Percentiles rank a stretch among this genome's conserved stretches.
Evolutionary conservation across 371 early-diverging fungal genomes (phyloP).

Genomic region (Conidiobolus incongruus): DNA sequence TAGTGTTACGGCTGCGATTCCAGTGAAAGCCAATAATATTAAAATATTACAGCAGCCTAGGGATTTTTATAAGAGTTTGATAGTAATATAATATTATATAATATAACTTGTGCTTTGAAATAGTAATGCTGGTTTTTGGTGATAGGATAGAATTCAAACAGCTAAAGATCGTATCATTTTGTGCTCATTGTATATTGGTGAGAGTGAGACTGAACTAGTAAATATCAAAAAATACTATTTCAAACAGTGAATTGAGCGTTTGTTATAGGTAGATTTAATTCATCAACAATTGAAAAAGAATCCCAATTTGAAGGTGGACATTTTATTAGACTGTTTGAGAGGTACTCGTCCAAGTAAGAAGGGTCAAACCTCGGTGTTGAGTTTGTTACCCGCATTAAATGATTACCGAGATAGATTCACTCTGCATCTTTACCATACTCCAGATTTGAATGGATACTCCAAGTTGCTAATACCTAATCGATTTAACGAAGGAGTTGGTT

Average conservation of each 20-base stretch:
- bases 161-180: slow-evolving; percentile 55
- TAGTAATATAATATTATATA: slow-evolving; percentile 10
- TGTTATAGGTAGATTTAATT: slow-evolving; percentile 23
- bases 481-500: slow-evolving; percentile 79
- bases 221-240: not conserved
- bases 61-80: slow-evolving; percentile 20
- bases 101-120: not conserved
- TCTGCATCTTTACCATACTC: slow-evolving; percentile 64
- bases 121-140: not conserved
- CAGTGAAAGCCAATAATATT: slow-evolving; percentile 13
- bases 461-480: slow-evolving; percentile 55
- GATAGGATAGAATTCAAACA: slow-evolving; percentile 24
- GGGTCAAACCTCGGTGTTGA: slow-evolving; percentile 34
- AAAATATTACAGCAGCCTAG: slow-evolving; percentile 15
- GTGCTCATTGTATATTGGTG: slow-evolving; percentile 76
- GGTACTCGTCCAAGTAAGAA: slow-evolving; percentile 43
- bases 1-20: too few species aligned
- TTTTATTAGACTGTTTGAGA: slow-evolving; percentile 70
- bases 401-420: slow-evolving; percentile 38
- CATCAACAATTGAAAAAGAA: slow-evolving; percentile 23
- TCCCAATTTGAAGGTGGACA: slow-evolving; percentile 25
- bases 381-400: slow-evolving; percentile 38
- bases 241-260: not conserved
- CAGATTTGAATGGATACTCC: slow-evolving; percentile 43
- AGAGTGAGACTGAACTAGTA: slow-evolving; percentile 55